These are phyloP conservation scores for Rhododendron simsii DNA, from an alignment of 148 eudicot species.

Conservation along the genomic window DNA sequence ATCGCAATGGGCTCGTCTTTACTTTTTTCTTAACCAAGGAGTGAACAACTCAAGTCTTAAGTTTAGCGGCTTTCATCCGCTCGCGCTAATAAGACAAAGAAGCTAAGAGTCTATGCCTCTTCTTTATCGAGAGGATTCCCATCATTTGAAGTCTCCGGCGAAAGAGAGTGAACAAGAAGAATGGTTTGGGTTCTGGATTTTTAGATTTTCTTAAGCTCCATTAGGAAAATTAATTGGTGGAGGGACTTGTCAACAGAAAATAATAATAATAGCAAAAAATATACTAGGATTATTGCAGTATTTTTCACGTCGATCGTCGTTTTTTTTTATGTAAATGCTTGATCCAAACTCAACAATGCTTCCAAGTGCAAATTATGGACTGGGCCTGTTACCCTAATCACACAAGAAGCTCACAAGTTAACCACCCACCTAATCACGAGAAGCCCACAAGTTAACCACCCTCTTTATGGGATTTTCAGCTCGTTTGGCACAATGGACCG, in stretches of 20 bases:
- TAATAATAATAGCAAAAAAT: neutral
- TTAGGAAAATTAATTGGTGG: neutral
- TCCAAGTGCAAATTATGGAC: neutral
- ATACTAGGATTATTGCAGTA: no score
- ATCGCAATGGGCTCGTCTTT: neutral
- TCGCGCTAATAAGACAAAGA: no score
- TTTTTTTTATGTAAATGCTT: neutral
- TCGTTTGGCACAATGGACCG: neutral
- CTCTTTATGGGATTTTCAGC: neutral
- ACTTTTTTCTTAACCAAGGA: neutral
- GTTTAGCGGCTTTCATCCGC: no score
- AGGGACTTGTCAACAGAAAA: neutral
- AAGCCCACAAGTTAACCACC: neutral
- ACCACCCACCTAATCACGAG: neutral
- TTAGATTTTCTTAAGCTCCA: neutral
- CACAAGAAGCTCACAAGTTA: neutral
- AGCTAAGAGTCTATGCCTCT: no score
- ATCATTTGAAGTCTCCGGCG: no score
- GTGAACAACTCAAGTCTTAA: neutral
- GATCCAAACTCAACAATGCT: neutral
- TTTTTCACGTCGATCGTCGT: neutral
- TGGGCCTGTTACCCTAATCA: neutral
- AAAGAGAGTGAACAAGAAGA: neutral
- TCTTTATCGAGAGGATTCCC: no score
- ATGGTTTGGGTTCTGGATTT: neutral